Evolutionary conservation across 1,139 yeast species (phyloP).

Genomic region (Ashbya aceris): DNA sequence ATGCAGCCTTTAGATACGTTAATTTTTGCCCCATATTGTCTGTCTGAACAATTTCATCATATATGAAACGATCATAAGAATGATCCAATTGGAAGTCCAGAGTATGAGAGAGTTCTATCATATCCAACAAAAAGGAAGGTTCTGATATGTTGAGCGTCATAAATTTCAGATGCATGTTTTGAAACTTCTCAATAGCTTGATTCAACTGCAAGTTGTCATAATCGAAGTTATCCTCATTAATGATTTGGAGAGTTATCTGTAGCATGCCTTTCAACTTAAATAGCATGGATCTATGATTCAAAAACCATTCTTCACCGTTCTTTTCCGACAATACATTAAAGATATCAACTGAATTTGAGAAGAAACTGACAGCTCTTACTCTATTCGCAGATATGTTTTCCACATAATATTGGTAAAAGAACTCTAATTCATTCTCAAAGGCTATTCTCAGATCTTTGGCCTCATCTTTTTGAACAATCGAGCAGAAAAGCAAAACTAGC

Average conservation of each 20-base stretch:
- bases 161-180: constrained; percentile 42
- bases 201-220: constrained; percentile 57
- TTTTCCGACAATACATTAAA: constrained; percentile 42
- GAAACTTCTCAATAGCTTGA: constrained; percentile 59
- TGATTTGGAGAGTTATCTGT: constrained; percentile 17
- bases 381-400: constrained; percentile 25
- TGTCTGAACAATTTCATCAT: constrained; percentile 46
- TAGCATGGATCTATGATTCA: constrained; percentile 37
- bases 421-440: constrained; percentile 44
- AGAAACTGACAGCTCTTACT: constrained; percentile 29
- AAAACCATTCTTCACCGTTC: constrained; percentile 56
- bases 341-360: constrained; percentile 62
- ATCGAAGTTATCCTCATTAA: constrained; percentile 22
- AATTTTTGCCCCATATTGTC: constrained; percentile 40
- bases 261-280: constrained; percentile 25
- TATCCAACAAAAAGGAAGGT: constrained; percentile 37
- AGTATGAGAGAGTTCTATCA: constrained; percentile 29
- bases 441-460: constrained; percentile 49
- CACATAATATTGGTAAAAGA: constrained; percentile 27
- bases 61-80: constrained; percentile 48
- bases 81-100: constrained; percentile 32
- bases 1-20: constrained; percentile 43
- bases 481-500: constrained; percentile 36
- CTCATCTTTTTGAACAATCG: constrained; percentile 33
- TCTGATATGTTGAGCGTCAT: constrained; percentile 34